A percentile compares a stretch with the other conserved stretches of the same genome.
Conservation (phyloP, 805 yeast genomes). For the Wickerhamiella kazuoi region DNA sequence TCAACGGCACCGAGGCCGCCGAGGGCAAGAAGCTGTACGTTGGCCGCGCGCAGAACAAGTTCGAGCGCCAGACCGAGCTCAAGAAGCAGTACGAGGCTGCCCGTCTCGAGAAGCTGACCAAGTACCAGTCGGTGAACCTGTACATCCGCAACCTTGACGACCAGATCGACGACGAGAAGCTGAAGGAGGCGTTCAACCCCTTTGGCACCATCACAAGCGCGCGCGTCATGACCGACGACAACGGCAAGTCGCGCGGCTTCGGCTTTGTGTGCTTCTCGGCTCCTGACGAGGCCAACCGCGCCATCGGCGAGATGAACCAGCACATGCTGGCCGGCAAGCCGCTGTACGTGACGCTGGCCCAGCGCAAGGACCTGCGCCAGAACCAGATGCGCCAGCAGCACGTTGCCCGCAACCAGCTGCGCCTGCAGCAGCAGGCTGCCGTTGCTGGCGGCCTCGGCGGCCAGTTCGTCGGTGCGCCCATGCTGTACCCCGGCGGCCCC, state of each 20-base stretch:
- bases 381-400: slow-evolving; percentile 94
- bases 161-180: slow-evolving; percentile 73
- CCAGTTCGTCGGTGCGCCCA: slow-evolving; percentile 59
- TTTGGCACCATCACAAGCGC: slow-evolving; percentile 92
- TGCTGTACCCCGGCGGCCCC: slow-evolving; percentile 59
- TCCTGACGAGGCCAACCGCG: slow-evolving; percentile 98
- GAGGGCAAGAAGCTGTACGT: slow-evolving; percentile 71
- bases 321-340: slow-evolving; percentile 91
- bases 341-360: slow-evolving; percentile 94
- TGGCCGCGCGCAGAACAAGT: slow-evolving; percentile 98
- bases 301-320: slow-evolving; percentile 96
- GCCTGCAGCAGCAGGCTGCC: slow-evolving; percentile 85
- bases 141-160: slow-evolving; percentile 95
- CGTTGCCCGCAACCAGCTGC: slow-evolving; percentile 94
- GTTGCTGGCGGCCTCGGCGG: slow-evolving; percentile 70
- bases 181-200: slow-evolving; percentile 80
- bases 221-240: slow-evolving; percentile 87
- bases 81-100: slow-evolving; percentile 86
- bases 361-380: slow-evolving; percentile 95
- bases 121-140: slow-evolving; percentile 95
- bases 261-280: slow-evolving; percentile 96
- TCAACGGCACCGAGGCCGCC: slow-evolving; percentile 63
- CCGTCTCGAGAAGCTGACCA: slow-evolving; percentile 76
- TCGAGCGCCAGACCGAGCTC: slow-evolving; percentile 91
- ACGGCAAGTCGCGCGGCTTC: slow-evolving; percentile 92